Evolutionary conservation across 108 stramenopile species (phyloP).

Genomic region (Cyclotella atomus): DNA sequence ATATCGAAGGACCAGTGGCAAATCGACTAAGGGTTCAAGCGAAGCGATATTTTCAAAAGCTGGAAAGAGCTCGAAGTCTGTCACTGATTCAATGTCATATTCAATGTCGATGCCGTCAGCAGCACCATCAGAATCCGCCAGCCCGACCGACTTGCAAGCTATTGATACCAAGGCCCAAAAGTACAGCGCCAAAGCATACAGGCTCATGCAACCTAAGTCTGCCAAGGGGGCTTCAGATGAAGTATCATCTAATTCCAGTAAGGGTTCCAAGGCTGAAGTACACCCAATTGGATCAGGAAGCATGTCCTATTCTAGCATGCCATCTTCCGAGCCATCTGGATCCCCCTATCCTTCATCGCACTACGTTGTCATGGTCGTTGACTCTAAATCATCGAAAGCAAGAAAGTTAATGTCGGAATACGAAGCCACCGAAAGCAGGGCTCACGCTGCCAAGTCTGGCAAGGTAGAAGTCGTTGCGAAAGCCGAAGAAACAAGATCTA

Average conservation of each 20-base stretch:
- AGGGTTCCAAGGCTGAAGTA: background rate
- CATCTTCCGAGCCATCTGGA: background rate
- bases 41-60: background rate
- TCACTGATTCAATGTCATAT: background rate
- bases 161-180: background rate
- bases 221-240: background rate
- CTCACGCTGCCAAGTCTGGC: background rate
- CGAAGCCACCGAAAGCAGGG: background rate
- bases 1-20: background rate
- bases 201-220: background rate
- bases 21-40: background rate
- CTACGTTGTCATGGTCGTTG: background rate
- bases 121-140: background rate
- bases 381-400: background rate
- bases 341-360: background rate
- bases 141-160: no score
- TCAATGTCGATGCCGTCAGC: background rate
- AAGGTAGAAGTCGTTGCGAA: background rate
- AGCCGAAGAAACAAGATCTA: background rate
- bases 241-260: background rate
- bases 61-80: background rate
- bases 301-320: background rate
- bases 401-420: background rate
- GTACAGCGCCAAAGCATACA: background rate
- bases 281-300: background rate